Evolutionary conservation across 2,329 filamentous ascomycete genomes (phyloP), one percentile per base, ranked within the genome.

Genomic region (Colletotrichum sp.): DNA sequence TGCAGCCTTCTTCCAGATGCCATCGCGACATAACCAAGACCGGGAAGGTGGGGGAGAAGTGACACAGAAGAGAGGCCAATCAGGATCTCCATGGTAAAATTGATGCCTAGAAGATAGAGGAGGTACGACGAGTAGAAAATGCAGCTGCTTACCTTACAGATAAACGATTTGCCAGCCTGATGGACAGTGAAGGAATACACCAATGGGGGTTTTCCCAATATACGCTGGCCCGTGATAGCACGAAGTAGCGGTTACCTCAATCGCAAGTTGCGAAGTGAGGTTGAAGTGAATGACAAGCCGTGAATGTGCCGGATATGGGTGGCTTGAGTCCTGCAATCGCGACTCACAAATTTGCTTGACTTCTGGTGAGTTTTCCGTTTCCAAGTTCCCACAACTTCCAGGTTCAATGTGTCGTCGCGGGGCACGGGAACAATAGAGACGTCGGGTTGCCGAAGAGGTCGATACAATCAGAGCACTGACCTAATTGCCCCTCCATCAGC

Each of bases 401-500:
- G 36, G 36, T 9, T 32, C 52, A 60, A 15, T 22, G 43, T 28
- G 56, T 74, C 22, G 64, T 76, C 70, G 74, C 74, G 58, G 70
- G 70, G 73, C 70, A 75, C 61, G 27, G 60, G 56, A 61, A 55
- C 22, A 39, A 18, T 28, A 25, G 36, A 66, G 61, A 39, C 28
- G 68, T 71, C 43, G n/a, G 43, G 2, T 52, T 18, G 68, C 68
- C 60, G 67, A 61, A 60, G 58, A 62, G n/a, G 34, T 56, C 61
- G 30, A 28, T 60, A 61, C 36, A n/a, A 30, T 48, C 36, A 61
- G 27, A 34, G 73, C 70, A 75, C 62, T 68, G 56, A 34, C 61
- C 64, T 22, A 30, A 27, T 43, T 74, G 70, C 70, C 70, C 74
- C 74, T 76, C 70, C 70, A 76, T 60, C 56, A n/a, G 34, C 64